A percentile compares a stretch with the other conserved stretches of the same genome.
Conservation (phyloP, 768 basidiomycete genomes). For the Cystofilobasidium bisporidii region DNA sequence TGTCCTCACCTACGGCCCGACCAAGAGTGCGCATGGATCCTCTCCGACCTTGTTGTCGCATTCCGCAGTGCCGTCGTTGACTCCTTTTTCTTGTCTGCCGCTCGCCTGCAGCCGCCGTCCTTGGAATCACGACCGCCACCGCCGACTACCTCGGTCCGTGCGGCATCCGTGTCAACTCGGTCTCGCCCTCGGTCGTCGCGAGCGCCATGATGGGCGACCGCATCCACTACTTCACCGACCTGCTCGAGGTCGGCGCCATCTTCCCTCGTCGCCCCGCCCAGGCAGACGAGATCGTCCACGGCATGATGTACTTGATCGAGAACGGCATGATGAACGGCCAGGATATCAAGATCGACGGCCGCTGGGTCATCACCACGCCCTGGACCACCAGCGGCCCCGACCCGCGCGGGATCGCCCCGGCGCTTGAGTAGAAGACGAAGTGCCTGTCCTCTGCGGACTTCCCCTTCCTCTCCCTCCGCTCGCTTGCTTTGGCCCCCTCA, state of each 20-base stretch:
- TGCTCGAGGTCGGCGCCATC: slow-evolving; percentile 27
- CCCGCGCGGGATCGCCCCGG: slow-evolving; percentile 33
- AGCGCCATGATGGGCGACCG: slow-evolving; percentile 22
- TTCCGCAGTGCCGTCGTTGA: too few species aligned
- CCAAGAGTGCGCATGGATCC: too few species aligned
- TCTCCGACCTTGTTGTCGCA: too few species aligned
- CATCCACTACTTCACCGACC: slow-evolving; percentile 20
- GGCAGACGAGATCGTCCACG: slow-evolving; percentile 20
- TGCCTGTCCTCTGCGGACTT: too few species aligned
- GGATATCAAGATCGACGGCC: slow-evolving; percentile 29
- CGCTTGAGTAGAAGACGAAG: slow-evolving; percentile 35
- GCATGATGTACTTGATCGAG: slow-evolving; percentile 20
- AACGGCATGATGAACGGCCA: slow-evolving; percentile 14
- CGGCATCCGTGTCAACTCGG: slow-evolving; percentile 35
- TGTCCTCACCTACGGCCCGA: slow-evolving; percentile 33
- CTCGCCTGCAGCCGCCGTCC: slow-evolving; percentile 27
- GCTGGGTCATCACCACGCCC: slow-evolving; percentile 32
- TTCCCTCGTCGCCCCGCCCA: slow-evolving; percentile 30
- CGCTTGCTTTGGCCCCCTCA: too few species aligned
- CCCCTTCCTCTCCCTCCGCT: too few species aligned
- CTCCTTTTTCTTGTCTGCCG: too few species aligned
- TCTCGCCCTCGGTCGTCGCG: slow-evolving; percentile 36
- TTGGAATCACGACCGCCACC: slow-evolving; percentile 33
- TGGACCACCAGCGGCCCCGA: slow-evolving; percentile 30
- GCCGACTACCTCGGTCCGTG: slow-evolving; percentile 37